These are phyloP conservation scores for Entoloma clypeatum DNA, from an alignment of 1,284 basidiomycete species.

Conservation along the genomic window DNA sequence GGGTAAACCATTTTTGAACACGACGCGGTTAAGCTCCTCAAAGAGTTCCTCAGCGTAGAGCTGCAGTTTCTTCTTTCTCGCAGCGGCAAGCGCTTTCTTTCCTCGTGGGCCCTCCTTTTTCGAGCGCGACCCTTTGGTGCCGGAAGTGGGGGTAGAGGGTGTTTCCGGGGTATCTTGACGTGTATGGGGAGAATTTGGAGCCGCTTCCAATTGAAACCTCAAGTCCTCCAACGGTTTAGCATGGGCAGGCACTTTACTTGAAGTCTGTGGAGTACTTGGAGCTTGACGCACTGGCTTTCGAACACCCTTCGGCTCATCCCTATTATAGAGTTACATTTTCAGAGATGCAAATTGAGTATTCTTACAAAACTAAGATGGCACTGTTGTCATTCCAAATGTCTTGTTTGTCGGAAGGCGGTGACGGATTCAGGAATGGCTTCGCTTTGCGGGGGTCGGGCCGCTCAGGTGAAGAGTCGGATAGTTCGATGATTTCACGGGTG, in stretches of 20 bases:
- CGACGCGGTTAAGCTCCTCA: slow-evolving; percentile 71
- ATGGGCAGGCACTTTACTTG: too few species aligned
- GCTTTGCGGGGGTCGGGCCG: not conserved
- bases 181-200: not conserved
- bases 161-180: slow-evolving; percentile 8
- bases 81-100: slow-evolving; percentile 44
- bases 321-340: slow-evolving; percentile 14
- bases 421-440: slow-evolving; percentile 6
- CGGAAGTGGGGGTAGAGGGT: slow-evolving; percentile 9
- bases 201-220: not conserved
- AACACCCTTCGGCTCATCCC: slow-evolving; percentile 45
- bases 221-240: not conserved
- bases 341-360: not conserved
- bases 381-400: slow-evolving; percentile 32
- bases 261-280: not conserved
- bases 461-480: slow-evolving; percentile 27
- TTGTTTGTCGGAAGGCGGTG: slow-evolving; percentile 29
- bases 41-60: slow-evolving; percentile 69
- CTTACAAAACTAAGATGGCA: slow-evolving; percentile 47
- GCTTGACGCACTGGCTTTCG: slow-evolving; percentile 40
- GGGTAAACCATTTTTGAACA: slow-evolving; percentile 76
- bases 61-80: slow-evolving; percentile 43
- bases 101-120: slow-evolving; percentile 18
- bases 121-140: slow-evolving; percentile 1
- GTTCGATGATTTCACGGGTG: slow-evolving; percentile 22